These are phyloP conservation scores for Pyrus pyrifolia DNA, from an alignment of 306 rosid species.

Conservation along the genomic window DNA sequence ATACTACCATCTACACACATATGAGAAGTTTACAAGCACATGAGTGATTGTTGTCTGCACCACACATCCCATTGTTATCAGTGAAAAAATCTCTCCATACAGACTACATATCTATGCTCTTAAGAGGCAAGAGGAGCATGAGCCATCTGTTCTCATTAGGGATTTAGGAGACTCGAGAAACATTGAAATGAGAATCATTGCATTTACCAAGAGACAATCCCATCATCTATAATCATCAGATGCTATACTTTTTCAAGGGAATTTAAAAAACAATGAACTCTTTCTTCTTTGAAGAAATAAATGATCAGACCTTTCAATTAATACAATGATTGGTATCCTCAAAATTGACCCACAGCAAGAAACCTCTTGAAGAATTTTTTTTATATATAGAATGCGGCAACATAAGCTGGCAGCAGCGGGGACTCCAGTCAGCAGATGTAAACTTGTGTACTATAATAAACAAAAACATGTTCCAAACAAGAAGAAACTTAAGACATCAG, in stretches of 20 bases:
- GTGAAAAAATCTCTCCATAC: neutral
- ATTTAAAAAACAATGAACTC: neutral
- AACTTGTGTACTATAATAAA: neutral
- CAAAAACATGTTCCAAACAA: neutral
- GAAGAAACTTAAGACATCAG: constrained; percentile 21
- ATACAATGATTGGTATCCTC: neutral
- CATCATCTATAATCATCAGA: neutral
- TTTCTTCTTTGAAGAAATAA: neutral
- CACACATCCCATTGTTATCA: neutral
- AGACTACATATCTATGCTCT: neutral
- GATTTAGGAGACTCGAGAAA: neutral
- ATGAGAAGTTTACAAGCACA: neutral
- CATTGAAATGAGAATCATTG: neutral
- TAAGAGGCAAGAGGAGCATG: neutral
- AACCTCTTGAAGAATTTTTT: neutral
- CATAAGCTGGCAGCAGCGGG: neutral
- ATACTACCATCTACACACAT: neutral
- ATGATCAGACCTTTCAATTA: neutral
- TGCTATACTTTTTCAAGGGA: neutral
- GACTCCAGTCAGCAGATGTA: neutral
- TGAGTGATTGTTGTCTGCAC: neutral
- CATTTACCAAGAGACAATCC: neutral
- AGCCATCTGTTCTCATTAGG: neutral
- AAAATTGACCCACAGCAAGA: neutral
- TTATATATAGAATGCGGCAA: neutral